phyloP scores from a whole-genome alignment of 306 rosid genomes.

The Trifolium dubium region DNA sequence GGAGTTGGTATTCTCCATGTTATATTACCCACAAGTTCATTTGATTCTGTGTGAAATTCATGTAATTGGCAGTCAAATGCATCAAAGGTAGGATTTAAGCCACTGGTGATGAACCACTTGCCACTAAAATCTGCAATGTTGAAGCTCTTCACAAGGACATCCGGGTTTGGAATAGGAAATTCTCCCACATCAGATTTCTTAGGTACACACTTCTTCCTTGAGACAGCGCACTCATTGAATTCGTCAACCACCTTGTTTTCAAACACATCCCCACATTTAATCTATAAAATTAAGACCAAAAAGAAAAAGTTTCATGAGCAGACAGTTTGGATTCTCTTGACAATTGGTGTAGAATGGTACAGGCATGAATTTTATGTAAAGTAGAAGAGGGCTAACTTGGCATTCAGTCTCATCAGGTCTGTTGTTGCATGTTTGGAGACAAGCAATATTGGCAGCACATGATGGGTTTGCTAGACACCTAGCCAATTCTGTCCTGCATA shows the following conservation, averaged over 20 bases:
- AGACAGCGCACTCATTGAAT: constrained; percentile 94
- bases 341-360: constrained; percentile 11
- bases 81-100: constrained; percentile 89
- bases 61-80: constrained; percentile 90
- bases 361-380: constrained; percentile 13
- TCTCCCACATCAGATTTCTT: constrained; percentile 94
- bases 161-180: constrained; percentile 82
- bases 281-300: constrained; percentile 52
- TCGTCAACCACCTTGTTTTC: constrained; percentile 93
- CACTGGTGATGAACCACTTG: constrained; percentile 92
- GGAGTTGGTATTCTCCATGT: constrained; percentile 89
- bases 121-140: constrained; percentile 77
- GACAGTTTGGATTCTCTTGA: not conserved
- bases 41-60: constrained; percentile 71
- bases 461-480: constrained; percentile 84
- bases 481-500: constrained; percentile 83
- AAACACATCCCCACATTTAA: constrained; percentile 87
- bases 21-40: constrained; percentile 75
- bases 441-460: constrained; percentile 93
- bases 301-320: constrained; percentile 36
- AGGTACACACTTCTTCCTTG: constrained; percentile 92
- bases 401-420: constrained; percentile 97
- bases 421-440: constrained; percentile 97
- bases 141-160: constrained; percentile 76
- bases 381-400: constrained; percentile 62